phyloP scores from a whole-genome alignment of 1,284 basidiomycete species.

The Sphagnurus paluster region DNA sequence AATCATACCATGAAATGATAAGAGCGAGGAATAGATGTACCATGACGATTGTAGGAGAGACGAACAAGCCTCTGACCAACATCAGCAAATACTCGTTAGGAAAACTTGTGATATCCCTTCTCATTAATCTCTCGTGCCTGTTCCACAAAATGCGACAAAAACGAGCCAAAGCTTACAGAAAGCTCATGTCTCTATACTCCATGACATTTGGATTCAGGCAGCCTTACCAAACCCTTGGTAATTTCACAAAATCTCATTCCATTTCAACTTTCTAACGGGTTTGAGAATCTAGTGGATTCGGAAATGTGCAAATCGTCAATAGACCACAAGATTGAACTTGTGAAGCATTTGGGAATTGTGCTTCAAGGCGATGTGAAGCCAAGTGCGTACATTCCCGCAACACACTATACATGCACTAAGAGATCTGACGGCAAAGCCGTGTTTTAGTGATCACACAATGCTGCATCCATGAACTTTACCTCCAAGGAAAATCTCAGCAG shows the following conservation, averaged over 20 bases:
- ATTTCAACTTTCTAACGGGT: constrained; percentile 1
- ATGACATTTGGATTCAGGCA: constrained; percentile 86
- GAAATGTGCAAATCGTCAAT: constrained; percentile 76
- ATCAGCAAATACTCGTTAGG: constrained; percentile 26
- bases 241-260: constrained; percentile 22
- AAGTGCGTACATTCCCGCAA: constrained; percentile 60
- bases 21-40: constrained; percentile 10
- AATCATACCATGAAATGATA: constrained; percentile 8
- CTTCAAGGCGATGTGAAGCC: constrained; percentile 86
- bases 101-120: constrained; percentile 3
- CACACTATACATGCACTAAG: constrained; percentile 21
- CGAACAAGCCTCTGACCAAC: constrained; percentile 17
- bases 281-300: constrained; percentile 67
- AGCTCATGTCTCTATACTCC: constrained; percentile 87
- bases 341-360: constrained; percentile 70
- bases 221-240: constrained; percentile 88
- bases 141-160: constrained; percentile 79
- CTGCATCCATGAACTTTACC: constrained; percentile 88
- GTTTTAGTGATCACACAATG: constrained; percentile 94
- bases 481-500: constrained; percentile 72
- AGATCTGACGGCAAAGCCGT: constrained; percentile 41
- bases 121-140: background rate
- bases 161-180: constrained; percentile 88
- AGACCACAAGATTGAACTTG: constrained; percentile 71
- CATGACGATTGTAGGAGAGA: constrained; percentile 9